Base-by-base conservation (phyloP, 2,329 filamentous ascomycete genomes). In the Colletotrichum sojae region DNA sequence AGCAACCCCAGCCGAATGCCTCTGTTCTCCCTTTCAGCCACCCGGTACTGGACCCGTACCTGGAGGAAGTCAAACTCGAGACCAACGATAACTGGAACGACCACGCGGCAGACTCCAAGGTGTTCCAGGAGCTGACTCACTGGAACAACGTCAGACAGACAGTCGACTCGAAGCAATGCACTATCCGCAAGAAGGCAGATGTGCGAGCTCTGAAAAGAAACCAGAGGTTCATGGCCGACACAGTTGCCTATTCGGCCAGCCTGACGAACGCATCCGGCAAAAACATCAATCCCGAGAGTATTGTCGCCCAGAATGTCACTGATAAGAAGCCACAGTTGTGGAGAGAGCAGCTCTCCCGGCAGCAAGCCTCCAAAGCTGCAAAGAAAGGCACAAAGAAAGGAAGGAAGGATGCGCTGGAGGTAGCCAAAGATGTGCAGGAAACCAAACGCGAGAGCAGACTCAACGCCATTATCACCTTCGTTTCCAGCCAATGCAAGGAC, bases 161-260 rank as follows among this genome's bases (percentile, higher is more conserved):
- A 0, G 71, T 89, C 3, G 83, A 86, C 27, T 72, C 76, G 2
- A 85, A 83, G 62, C 60, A 63, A 5, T 46, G 63, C 5, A 10
- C 22, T 6, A 72, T 71, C 1, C 56, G 56, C 27, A 77, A 74
- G 39, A 52, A 43, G 4, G 75, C 71, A 15, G 77, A 72, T 1
- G 79, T 74, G 54, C 78, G 69, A 27, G 77, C 83, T 6, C 78
- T 77, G 60, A 84, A 81, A 70, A 81, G 81, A 61, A 89, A 91
- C 52, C 91, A 94, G 73, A 83, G 82, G 59, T 90, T 89, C 74
- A 91, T 92, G 87, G 85, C 86, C 1, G 90, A 92, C 67, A 92
- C 92, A 78, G 84, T 85, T 31, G 83, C 85, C 1, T 94, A 94
- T 75, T 90, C 92, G 2, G 90, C 89, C 13, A 93, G 90, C 77